Evolutionary conservation across 2,329 filamentous ascomycete species (phyloP), one percentile per base, ranked within the genome.

Genomic region (Pseudovirgaria hyperparasitica): DNA sequence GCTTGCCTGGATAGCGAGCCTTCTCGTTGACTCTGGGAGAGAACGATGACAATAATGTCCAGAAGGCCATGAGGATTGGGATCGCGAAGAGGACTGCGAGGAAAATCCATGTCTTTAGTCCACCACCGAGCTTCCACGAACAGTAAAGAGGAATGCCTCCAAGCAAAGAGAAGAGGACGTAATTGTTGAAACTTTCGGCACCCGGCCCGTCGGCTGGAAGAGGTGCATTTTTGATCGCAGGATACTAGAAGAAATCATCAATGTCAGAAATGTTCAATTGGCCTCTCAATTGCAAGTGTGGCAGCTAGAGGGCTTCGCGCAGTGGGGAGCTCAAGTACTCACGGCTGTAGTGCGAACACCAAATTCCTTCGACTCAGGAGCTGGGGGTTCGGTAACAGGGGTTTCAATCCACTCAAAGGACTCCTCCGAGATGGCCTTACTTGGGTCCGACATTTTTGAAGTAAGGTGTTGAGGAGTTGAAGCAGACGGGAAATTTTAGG

Each of bases 11-110:
- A 40, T 79, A 74, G 54, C 71, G 79, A 53, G 72, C 86, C 64
- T 96, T 94, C 52, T 94, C 86, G 52, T 86, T 94, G 63, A 78
- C 82, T 53, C 87, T 82, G 27, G 86, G 84, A 38, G 81, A 84
- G 52, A 87, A 72, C 40, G 74, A 64, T 4, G 87, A 94, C 34
- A 74, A 70, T 28, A 81, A 53, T 42, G 78, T 67, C 86, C 87
- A 96, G 67, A 82, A 93, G 39, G 57, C 70, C 41, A 73, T 72
- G 31, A 94, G 69, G 42, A 94, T 74, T 7, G 87, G 87, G 29
- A 92, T 55, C 27, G 72, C 69, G 41, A 82, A 75, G 51, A 96
- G 64, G 42, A 92, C 48, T 40, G 72, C 76, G 50, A 96, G 78
- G 71, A 96, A 84, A 46, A 92, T 62, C 55, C 76, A 77, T 40